Evolutionary conservation across 257 asterid genomes (phyloP).

Genomic region (Buddleja alternifolia): DNA sequence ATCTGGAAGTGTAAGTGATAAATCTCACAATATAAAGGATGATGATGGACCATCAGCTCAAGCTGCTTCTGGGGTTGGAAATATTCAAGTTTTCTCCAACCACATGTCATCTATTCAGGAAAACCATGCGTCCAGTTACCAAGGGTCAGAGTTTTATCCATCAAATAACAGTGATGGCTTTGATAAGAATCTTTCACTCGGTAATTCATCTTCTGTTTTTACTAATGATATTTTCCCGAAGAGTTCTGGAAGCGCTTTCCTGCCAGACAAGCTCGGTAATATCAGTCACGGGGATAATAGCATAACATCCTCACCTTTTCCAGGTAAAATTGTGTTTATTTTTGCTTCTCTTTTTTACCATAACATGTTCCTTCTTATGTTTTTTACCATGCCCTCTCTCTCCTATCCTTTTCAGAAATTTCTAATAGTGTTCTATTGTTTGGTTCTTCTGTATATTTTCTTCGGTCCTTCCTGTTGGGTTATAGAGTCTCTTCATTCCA

Average conservation of each 20-base stretch:
- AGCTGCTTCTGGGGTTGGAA: constrained; percentile 39
- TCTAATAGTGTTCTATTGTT: constrained; percentile 25
- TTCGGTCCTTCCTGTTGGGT: constrained; percentile 30
- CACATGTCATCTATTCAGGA: constrained; percentile 39
- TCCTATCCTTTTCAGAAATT: constrained; percentile 28
- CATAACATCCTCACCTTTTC: constrained; percentile 44
- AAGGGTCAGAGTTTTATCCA: constrained; percentile 34
- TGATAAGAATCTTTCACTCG: constrained; percentile 41
- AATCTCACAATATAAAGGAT: constrained; percentile 40
- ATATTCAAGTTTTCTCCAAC: constrained; percentile 29
- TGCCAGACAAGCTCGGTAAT: constrained; percentile 45
- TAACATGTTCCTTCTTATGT: constrained; percentile 3
- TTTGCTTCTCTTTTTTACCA: constrained; percentile 1
- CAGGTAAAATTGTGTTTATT: constrained; percentile 51
- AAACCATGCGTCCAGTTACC: constrained; percentile 38
- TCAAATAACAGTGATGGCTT: constrained; percentile 37
- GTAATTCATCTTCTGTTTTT: constrained; percentile 44
- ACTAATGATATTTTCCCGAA: constrained; percentile 40
- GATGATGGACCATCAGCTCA: constrained; percentile 45
- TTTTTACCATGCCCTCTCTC: constrained; percentile 8
- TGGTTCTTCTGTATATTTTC: constrained; percentile 28
- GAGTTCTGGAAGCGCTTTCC: constrained; percentile 39
- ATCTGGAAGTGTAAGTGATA: constrained; percentile 35
- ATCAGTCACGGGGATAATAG: constrained; percentile 39
- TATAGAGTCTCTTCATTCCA: constrained; percentile 47